These are phyloP conservation scores for Candida odintsovae DNA, from an alignment of 805 yeast genomes.

Conservation along the genomic window DNA sequence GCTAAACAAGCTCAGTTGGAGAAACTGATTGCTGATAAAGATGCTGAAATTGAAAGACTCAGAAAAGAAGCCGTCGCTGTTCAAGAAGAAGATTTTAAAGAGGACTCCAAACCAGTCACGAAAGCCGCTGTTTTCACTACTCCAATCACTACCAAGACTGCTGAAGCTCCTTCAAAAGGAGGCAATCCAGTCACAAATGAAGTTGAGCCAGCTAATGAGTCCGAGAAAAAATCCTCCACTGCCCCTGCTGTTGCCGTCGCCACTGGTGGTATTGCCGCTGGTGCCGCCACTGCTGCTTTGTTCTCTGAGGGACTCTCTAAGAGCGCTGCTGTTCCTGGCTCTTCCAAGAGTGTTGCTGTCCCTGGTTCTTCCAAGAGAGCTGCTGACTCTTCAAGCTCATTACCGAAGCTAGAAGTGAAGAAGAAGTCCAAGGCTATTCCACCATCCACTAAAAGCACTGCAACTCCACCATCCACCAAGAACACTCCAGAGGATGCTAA, in stretches of 20 bases:
- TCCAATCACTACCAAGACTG: slow-evolving; percentile 9
- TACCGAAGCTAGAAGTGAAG: not conserved
- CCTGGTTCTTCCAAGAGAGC: not conserved
- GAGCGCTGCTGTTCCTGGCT: not conserved
- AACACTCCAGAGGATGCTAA: slow-evolving; percentile 1
- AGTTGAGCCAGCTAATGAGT: not conserved
- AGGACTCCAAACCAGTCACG: not conserved
- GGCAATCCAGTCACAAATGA: slow-evolving; percentile 7
- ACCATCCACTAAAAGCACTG: not conserved
- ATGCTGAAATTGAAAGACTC: slow-evolving; percentile 1
- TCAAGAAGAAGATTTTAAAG: not conserved
- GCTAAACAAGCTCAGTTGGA: slow-evolving; percentile 8
- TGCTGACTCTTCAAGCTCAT: not conserved
- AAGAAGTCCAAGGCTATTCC: not conserved
- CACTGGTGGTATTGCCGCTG: slow-evolving; percentile 16
- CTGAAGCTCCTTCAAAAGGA: slow-evolving; percentile 9
- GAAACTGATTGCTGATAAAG: not conserved
- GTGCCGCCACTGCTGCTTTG: slow-evolving; percentile 10
- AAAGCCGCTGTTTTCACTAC: not conserved
- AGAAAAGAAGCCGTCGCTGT: not conserved
- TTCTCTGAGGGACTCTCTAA: slow-evolving; percentile 14
- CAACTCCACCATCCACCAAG: not conserved
- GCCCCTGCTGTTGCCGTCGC: slow-evolving; percentile 7
- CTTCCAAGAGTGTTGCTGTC: not conserved
- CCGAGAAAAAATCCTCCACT: not conserved